These are phyloP conservation scores for Inga oerstediana DNA, from an alignment of 306 rosid species.

Conservation along the genomic window DNA sequence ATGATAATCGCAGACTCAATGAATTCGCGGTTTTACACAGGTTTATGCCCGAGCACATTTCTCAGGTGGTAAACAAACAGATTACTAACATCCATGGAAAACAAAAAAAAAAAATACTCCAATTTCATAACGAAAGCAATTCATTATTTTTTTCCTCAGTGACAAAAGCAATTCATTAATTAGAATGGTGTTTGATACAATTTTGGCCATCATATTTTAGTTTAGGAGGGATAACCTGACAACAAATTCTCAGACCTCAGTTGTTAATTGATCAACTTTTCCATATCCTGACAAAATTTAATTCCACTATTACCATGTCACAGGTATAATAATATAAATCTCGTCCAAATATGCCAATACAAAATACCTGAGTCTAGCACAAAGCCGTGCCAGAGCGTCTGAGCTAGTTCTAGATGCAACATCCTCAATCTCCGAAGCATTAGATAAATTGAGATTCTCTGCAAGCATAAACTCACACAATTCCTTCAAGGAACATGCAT, in stretches of 20 bases:
- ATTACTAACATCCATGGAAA: neutral
- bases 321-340: neutral
- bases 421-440: conserved; percentile 74
- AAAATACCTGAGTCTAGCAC: conserved; percentile 83
- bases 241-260: neutral
- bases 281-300: neutral
- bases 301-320: conserved; percentile 2
- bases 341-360: neutral
- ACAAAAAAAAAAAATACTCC: neutral
- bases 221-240: neutral
- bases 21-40: neutral
- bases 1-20: neutral
- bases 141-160: neutral
- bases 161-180: neutral
- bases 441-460: conserved; percentile 62
- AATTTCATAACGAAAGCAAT: neutral
- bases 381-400: conserved; percentile 90
- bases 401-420: conserved; percentile 87
- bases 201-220: neutral
- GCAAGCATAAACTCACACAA: conserved; percentile 88
- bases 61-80: neutral
- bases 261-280: neutral
- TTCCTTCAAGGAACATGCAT: conserved; percentile 91
- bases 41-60: neutral
- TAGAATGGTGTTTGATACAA: neutral